These are phyloP conservation scores for Epipyxis sp. DNA, from an alignment of 108 stramenopile species.

Conservation along the genomic window DNA sequence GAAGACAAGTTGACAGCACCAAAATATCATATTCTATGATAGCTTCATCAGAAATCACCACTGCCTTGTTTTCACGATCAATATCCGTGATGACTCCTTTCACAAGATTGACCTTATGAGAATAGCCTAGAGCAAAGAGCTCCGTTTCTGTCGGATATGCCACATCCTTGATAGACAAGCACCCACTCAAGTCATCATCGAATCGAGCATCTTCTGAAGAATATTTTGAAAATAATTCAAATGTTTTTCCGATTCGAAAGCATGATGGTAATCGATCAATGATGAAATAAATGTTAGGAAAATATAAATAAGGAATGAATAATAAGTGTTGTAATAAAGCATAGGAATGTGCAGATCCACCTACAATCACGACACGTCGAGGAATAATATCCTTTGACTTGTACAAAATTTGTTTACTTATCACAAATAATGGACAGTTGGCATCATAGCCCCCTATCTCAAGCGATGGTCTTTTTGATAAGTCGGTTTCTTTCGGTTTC, in stretches of 20 bases:
- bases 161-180: slow-evolving; percentile 7
- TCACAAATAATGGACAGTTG: neutral
- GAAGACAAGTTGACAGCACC: slow-evolving; percentile 17
- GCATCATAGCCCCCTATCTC: neutral
- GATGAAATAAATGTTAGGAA: slow-evolving; percentile 21
- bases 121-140: neutral
- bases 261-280: neutral
- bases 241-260: too few species aligned
- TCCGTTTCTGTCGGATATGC: neutral
- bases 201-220: neutral
- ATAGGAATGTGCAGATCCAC: neutral
- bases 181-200: neutral
- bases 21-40: slow-evolving; percentile 26
- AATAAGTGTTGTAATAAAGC: neutral
- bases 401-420: neutral
- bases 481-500: too few species aligned
- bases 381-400: slow-evolving; percentile 2
- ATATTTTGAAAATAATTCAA: neutral
- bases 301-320: neutral
- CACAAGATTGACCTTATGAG: neutral
- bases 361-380: slow-evolving; percentile 3
- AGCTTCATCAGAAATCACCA: slow-evolving; percentile 22
- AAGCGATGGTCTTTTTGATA: too few species aligned
- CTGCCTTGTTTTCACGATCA: slow-evolving; percentile 19
- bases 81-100: slow-evolving; percentile 12